Conservation (phyloP, 768 basidiomycete genomes). For the Xerocomus potaroensis region DNA sequence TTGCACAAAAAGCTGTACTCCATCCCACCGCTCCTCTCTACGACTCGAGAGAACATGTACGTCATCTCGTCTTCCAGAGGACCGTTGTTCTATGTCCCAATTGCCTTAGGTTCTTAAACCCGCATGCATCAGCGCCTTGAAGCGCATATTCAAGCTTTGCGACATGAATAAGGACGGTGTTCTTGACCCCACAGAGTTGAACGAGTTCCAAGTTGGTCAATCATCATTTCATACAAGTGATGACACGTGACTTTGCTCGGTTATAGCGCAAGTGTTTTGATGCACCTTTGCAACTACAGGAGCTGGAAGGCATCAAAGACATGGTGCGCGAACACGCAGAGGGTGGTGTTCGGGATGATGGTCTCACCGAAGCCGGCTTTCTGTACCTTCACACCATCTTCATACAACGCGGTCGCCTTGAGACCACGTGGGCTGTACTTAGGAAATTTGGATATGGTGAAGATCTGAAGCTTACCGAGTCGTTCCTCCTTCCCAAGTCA, state of each 20-base stretch:
- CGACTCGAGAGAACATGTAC: constrained; percentile 90
- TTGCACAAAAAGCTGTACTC: constrained; percentile 95
- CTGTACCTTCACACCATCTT: constrained; percentile 94
- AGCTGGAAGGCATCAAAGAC: constrained; percentile 93
- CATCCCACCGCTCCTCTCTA: constrained; percentile 97
- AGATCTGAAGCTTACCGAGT: constrained; percentile 83
- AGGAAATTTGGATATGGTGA: constrained; percentile 96
- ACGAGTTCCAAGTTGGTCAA: constrained; percentile 86
- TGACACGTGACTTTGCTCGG: neutral
- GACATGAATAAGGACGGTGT: constrained; percentile 93
- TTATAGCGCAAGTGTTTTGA: constrained; percentile 90
- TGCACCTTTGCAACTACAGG: constrained; percentile 84
- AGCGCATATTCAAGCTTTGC: constrained; percentile 94
- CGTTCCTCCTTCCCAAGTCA: constrained; percentile 85
- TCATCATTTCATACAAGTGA: neutral
- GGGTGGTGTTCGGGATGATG: constrained; percentile 69
- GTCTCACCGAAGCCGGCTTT: constrained; percentile 91
- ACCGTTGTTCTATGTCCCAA: constrained; percentile 8
- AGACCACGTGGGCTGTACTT: constrained; percentile 97
- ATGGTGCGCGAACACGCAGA: constrained; percentile 81
- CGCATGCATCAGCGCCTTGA: constrained; percentile 81
- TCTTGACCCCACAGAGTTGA: constrained; percentile 84
- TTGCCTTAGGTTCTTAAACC: constrained; percentile 79
- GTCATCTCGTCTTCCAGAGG: constrained; percentile 25
- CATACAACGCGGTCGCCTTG: constrained; percentile 90